Evolutionary conservation across 306 rosid genomes (phyloP), one percentile per base, ranked within the genome.

Genomic region (Pterocarpus santalinus): DNA sequence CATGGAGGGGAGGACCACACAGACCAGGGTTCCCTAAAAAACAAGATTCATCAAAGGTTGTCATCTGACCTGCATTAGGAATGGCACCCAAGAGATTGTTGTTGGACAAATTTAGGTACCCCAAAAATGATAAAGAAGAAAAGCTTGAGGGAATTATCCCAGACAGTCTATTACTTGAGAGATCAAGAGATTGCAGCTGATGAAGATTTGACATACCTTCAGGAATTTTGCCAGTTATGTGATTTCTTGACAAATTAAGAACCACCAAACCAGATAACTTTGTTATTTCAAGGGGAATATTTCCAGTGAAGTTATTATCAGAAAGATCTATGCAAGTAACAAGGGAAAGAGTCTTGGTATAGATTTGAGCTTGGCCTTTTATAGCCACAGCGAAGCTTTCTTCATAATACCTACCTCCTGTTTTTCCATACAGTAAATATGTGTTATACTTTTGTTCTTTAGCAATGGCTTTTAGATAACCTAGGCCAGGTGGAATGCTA

Each of bases 311-410:
- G 33, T 83, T 55, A 8, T 90, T 90, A 47, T 79, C 81, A 2
- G 93, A 90, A 44, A 90, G 85, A 72, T 85, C 91, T 30, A 90
- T 65, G 77, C 87, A 61, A 6, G 73, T 82, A 5, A 90, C 87
- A 30, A 87, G 80, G 58, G 73, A 86, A 70, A 87, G 88, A 32
- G 77, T 73, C 79, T 87, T 87, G 78, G 81, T 84, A 51, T 60
- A 75, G 1, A 2, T 11, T 7, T 8, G 62, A 15, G 3, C 0
- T 3, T 34, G 53, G 41, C 68, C 84, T 60, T 84, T 81, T 1
- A 28, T 9, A 34, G 51, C 36, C 76, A 84, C 78, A 43, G 70
- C 32, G 72, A 87, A 75, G 30, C 30, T 75, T 15, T 81, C 83
- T 75, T 81, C 78, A 72, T 84, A 82, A 61, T 70, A 84, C 0